Base-by-base conservation (phyloP, 371 early-diverging fungal genomes). In the Basidiobolus meristosporus region DNA sequence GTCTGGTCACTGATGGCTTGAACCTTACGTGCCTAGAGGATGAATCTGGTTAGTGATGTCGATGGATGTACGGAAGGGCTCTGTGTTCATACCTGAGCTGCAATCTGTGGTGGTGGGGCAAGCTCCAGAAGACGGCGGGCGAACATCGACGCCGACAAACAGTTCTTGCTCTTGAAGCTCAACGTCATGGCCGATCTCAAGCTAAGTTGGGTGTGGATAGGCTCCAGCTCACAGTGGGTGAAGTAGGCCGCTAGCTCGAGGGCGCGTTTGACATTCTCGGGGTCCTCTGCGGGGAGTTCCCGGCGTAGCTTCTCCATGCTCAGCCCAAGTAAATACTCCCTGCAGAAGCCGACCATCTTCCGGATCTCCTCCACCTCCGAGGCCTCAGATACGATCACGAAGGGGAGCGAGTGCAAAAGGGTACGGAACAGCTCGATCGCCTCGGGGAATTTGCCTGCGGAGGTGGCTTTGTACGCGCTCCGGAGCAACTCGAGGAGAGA, bases 221-320 rank as follows among this genome's bases (percentile, higher is more conserved):
- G 73, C 43, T 90, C 84, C 33, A 97, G 63, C 41, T 82, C 66
- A 55, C 89, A 86, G 45, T 88, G 82, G 3, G 97, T 83, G 51
- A 92, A 92, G 61, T 90, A 93, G 3, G 86, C 84, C 1, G 91
- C 87, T 33, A 97, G 65, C 51, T 90, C 95, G 9, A 92, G 50
- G 28, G 72, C 70, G 11, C 83, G 73, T 44, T 76, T 69, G 23
- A 70, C 57, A 10, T 62, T 61, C 14, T 65, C 73, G 33, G 56
- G 49, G 29, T 56, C 53, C 14, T 63, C 54, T 12, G 54, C 53
- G 3, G 10, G 16, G 22, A 70, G 52, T 20, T 67, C 58, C 36
- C 74, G 65, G 14, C 90, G 78, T 36, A 61, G 64, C 39, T 76
- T 63, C 51, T 90, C 92, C 60, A 93, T 71, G 15, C 65, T 62